Evolutionary conservation across 352 stramenopile species (phyloP), one percentile per base, ranked within the genome.

Genomic region (Globisporangium echinulatum): DNA sequence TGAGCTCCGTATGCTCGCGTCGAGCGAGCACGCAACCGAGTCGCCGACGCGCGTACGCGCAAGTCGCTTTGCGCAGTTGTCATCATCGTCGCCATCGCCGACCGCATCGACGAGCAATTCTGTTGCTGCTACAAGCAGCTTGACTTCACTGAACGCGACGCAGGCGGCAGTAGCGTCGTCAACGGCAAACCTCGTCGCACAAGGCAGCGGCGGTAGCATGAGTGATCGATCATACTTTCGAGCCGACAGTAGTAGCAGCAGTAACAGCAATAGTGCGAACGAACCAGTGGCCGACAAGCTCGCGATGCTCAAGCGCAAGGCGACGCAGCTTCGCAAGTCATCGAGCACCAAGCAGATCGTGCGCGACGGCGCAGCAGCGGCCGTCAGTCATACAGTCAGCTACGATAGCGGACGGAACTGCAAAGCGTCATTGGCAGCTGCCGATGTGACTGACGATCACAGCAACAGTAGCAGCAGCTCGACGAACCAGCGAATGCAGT

Each of bases 301-400:
- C 17, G 61, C 69, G 49, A 63, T 71, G 2, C 66, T 92, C 33
- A 90, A 86, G 65, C 70, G 71, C 49, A 91, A 88, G 67, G 70
- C 78, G 3, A 71, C 67, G 39, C 62, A 82, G 15, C 50, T 87
- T 15, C 71, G 72, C 5, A 78, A 77, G 44, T 72, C 72, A 7
- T 59, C 69, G n/a, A 84, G 75, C 54, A 56, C 59, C 4, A 86
- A 79, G 48, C 72, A 73, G 13, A 6, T 63, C 11, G 3, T 42
- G 11, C 2, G 36, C 36, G 47, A 46, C 14, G 3, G 25, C 25
- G 25, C 25, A 33, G 25, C 1, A 33, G 25, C 25, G 25, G 25
- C 25, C 25, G 25, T 33, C 25, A 33, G 25, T 33, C 25, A 1
- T 33, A 33, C 25, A 3, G 25, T 33, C 25, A 33, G 25, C 25